Percentiles rank a stretch among this genome's conserved stretches.
Evolutionary conservation across 805 yeast species (phyloP).

Genomic region (Debaryomyces hansenii): DNA sequence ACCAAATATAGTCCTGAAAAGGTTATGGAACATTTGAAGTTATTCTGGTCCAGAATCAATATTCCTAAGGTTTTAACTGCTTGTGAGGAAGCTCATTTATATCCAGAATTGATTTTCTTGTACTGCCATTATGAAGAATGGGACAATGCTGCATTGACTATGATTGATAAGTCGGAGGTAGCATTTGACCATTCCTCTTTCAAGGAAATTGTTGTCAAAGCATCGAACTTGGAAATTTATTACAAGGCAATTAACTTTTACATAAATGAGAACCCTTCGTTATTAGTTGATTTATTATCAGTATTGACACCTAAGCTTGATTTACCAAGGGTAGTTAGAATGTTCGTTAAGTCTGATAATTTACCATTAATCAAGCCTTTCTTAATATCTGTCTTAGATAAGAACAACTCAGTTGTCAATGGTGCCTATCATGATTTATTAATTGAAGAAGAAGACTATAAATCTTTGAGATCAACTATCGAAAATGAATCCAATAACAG

Average conservation of each 20-base stretch:
- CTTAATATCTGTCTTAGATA: constrained; percentile 84
- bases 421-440: constrained; percentile 92
- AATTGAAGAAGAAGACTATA: constrained; percentile 95
- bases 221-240: constrained; percentile 92
- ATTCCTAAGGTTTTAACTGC: constrained; percentile 96
- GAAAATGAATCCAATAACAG: constrained; percentile 78
- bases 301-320: constrained; percentile 88
- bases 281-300: constrained; percentile 80
- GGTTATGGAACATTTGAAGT: constrained; percentile 93
- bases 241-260: constrained; percentile 97
- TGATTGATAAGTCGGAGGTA: constrained; percentile 92
- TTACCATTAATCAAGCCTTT: constrained; percentile 95
- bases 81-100: constrained; percentile 88
- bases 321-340: constrained; percentile 89
- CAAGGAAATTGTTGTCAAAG: constrained; percentile 93
- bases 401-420: constrained; percentile 88
- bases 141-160: constrained; percentile 96
- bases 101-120: constrained; percentile 94
- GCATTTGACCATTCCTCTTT: constrained; percentile 93
- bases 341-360: constrained; percentile 93
- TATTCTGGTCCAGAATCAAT: constrained; percentile 97
- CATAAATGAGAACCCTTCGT: constrained; percentile 86
- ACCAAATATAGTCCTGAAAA: constrained; percentile 86
- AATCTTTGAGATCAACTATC: constrained; percentile 81
- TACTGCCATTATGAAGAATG: constrained; percentile 98